Evolutionary conservation across 805 yeast genomes (phyloP), one percentile per base, ranked within the genome.

Genomic region (Cyberlindnera bimundalis): DNA sequence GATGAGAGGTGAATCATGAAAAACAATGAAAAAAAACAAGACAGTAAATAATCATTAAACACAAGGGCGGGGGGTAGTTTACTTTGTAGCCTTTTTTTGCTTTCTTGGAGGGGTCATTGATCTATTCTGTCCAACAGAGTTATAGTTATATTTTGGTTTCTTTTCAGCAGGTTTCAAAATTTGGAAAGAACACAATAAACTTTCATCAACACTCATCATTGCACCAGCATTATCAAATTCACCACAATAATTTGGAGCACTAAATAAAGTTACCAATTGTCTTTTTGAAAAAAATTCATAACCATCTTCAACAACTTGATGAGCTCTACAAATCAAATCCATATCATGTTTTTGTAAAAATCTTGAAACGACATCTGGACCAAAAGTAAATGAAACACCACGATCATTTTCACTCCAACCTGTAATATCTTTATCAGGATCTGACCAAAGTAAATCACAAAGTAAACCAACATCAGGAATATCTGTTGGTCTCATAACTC

Each of bases 401-500:
- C 99, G 85, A 70, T 93, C 99, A 65, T 93, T 91, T 70, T 93
- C 99, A 56, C 95, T 84, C 99, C 99, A 91, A 15, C 98, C 99
- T 25, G 93, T 88, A 55, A 91, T 90, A 67, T 90, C 97, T 68
- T 93, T 91, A 67, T 91, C 98, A 19, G 99, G 99, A 65, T 91
- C 99, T 3, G 96, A 86, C 99, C 99, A 91, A 58, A 91, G 76
- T 65, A 91, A 75, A 67, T 91, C 99, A 73, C 97, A 91, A 58
- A 91, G 76, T 58, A 91, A 77, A 20, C 99, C 99, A 46, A 89
- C 96, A 66, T 91, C 99, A 41, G 99, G 99, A 55, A 91, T 89
- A 73, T 91, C 99, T 29, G 99, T 91, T 52, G 99, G 99, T 71
- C 99, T 84, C 98, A 90, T 91, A 48, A 91, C 96, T 64, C 97